Evolutionary conservation across 225 moss, liverwort and hornwort species (phyloP).

Genomic region (Ulota crispa): DNA sequence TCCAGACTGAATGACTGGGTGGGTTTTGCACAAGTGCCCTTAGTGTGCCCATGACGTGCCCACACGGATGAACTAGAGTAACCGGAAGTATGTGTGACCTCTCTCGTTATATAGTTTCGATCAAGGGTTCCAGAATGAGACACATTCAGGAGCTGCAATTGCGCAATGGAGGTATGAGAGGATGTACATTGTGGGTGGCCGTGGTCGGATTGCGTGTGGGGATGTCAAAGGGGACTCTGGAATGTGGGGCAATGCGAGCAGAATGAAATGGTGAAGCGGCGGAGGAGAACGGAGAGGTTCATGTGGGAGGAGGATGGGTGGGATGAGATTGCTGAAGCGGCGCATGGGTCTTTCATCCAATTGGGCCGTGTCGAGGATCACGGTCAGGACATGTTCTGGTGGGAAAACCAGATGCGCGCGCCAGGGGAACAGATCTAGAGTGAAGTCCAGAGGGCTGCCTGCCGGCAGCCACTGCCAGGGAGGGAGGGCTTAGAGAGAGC

Average conservation of each 20-base stretch:
- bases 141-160: not conserved
- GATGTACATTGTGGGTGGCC: not conserved
- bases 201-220: constrained; percentile 3
- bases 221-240: not conserved
- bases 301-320: constrained; percentile 1
- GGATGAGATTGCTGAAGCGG: constrained; percentile 3
- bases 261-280: not conserved
- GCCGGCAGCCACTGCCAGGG: not conserved
- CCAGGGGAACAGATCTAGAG: constrained; percentile 14
- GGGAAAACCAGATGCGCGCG: constrained; percentile 1
- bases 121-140: not conserved
- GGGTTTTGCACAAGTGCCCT: not conserved
- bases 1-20: not conserved
- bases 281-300: not conserved
- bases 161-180: not conserved
- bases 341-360: not conserved
- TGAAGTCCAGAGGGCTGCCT: not conserved
- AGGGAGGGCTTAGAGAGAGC: not conserved
- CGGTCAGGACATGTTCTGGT: not conserved
- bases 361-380: not conserved
- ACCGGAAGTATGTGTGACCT: not conserved
- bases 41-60: not conserved
- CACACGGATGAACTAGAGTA: not conserved
- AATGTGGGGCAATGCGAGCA: not conserved
- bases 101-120: not conserved